phyloP scores from a whole-genome alignment of 768 basidiomycete species.

The Boletus pseudo-olivaceus region DNA sequence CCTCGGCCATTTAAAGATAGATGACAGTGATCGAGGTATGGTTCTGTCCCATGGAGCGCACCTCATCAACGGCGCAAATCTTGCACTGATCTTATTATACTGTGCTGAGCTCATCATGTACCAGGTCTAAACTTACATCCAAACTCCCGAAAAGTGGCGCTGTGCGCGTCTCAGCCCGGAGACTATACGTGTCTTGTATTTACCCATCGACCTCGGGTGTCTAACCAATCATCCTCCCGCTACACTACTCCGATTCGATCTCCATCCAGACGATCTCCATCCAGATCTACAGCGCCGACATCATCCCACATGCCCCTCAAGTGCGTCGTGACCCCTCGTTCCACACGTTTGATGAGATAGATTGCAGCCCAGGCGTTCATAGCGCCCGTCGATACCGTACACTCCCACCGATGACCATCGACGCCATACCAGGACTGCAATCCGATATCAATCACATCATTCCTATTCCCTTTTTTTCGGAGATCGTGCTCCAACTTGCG shows the following conservation, averaged over 20 bases:
- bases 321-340: constrained; percentile 20
- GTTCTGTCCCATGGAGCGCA: background rate
- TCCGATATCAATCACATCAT: constrained; percentile 2
- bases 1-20: constrained; percentile 10
- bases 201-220: background rate
- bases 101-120: background rate
- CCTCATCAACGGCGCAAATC: constrained; percentile 11
- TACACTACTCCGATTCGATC: background rate
- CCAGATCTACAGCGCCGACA: constrained; percentile 1
- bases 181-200: background rate
- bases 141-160: background rate
- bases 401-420: constrained; percentile 6
- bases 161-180: constrained; percentile 1
- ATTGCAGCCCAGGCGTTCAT: constrained; percentile 13
- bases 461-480: background rate
- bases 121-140: background rate
- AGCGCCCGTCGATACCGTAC: constrained; percentile 2
- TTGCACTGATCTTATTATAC: background rate
- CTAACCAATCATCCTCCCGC: background rate
- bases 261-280: constrained; percentile 2
- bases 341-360: constrained; percentile 10
- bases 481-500: background rate
- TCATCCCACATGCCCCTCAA: constrained; percentile 9
- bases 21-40: constrained; percentile 5
- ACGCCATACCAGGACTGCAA: constrained; percentile 1